Base-by-base conservation (phyloP, 257 asterid genomes). In the Solanum chilense region DNA sequence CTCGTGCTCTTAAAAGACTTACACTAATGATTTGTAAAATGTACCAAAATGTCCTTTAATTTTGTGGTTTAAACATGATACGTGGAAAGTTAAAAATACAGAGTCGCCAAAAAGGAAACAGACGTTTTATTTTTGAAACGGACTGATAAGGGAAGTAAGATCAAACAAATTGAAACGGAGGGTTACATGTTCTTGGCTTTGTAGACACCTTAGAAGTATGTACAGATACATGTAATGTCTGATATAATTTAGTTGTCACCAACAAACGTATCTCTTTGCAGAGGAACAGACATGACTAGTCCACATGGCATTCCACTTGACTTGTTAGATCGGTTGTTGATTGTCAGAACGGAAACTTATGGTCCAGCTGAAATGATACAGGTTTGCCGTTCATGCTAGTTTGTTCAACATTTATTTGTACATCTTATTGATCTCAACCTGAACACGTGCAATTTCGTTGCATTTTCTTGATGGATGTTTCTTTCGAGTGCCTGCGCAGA, bases 291-390 rank as follows among this genome's bases (percentile, higher is more conserved):
- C 89, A 96, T 95, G 98, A 84, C 92, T 23, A 93, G 99, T 86
- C 99, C 99, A 87, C 99, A 97, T 84, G 99, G 99, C 87, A 91
- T 97, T 68, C 99, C 99, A 18, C 94, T 97, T 68, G 99, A 97
- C 91, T 92, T 97, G 85, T 89, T 97, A 78, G 99, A 97, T 74
- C 95, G 99, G 7, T 90, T 97, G 94, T 96, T 90, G 81, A 97
- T 97, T 88, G 95, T 97, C 86, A 93, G 99, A 89, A 96, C 99
- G 1, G 97, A 91, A 91, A 97, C 97, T 29, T 97, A 97, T 85
- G 99, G 99, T 69, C 98, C 99, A 7, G 96, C 99, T 44, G 99
- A 97, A 91, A 97, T 94, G 99, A 96, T 97, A 89, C 98, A 97
- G 99, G 99, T 95, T 83, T 15, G 42, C 25, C 2, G 12, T 56